phyloP scores from a whole-genome alignment of 2,329 filamentous ascomycete genomes.

The Claviceps pusilla region DNA sequence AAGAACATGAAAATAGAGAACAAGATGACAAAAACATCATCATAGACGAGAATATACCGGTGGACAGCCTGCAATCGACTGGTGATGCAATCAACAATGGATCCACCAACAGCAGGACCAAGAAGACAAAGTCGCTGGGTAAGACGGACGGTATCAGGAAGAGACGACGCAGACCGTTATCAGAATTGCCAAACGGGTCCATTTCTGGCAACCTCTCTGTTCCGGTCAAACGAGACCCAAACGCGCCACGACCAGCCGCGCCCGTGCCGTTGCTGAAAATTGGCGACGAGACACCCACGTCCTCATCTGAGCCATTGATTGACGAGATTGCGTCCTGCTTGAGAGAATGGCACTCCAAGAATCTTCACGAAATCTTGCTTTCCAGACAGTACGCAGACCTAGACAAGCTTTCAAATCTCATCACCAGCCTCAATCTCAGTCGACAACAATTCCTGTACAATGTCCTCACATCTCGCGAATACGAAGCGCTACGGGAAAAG shows the following conservation, averaged over 20 bases:
- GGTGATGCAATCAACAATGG: slow-evolving; percentile 42
- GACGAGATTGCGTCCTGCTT: slow-evolving; percentile 96
- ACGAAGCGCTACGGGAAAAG: slow-evolving; percentile 64
- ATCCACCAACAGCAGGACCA: slow-evolving; percentile 26
- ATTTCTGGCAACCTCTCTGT: slow-evolving; percentile 29
- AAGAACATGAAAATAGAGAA: slow-evolving; percentile 24
- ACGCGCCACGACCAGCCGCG: slow-evolving; percentile 64
- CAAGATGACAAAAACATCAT: slow-evolving; percentile 17
- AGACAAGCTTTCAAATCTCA: slow-evolving; percentile 66
- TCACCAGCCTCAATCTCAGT: slow-evolving; percentile 69
- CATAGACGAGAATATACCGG: slow-evolving; percentile 17
- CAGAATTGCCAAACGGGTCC: slow-evolving; percentile 25
- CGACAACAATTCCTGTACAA: slow-evolving; percentile 86
- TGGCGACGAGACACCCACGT: slow-evolving; percentile 89
- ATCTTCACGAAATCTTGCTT: slow-evolving; percentile 81
- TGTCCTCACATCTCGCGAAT: slow-evolving; percentile 76
- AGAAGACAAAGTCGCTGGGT: slow-evolving; percentile 21
- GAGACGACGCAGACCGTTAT: slow-evolving; percentile 18
- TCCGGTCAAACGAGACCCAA: slow-evolving; percentile 44
- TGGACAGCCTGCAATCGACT: slow-evolving; percentile 16
- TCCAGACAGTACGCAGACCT: slow-evolving; percentile 66
- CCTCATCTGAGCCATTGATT: slow-evolving; percentile 74
- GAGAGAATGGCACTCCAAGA: slow-evolving; percentile 95
- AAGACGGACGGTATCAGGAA: slow-evolving; percentile 13
- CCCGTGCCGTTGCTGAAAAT: slow-evolving; percentile 96